phyloP scores from a whole-genome alignment of 768 basidiomycete species.

The Tylopilus felleus region DNA sequence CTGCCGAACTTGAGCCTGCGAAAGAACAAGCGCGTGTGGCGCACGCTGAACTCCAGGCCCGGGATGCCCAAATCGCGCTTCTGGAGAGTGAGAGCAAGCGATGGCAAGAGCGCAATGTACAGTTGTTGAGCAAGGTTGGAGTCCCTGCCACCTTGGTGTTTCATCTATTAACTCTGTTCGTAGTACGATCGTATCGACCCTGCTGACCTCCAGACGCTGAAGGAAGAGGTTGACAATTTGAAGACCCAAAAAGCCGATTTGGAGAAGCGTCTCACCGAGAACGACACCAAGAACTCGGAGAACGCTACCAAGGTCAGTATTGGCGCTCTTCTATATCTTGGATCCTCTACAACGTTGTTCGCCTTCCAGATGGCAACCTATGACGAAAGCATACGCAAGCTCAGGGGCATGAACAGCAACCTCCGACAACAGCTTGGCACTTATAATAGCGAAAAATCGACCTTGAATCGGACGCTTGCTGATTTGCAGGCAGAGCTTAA shows the following conservation, averaged over 20 bases:
- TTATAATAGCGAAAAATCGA: conserved; percentile 28
- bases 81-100: conserved; percentile 73
- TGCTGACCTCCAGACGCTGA: conserved; percentile 74
- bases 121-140: conserved; percentile 73
- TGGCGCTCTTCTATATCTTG: too few relatives aligned
- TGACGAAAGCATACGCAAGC: conserved; percentile 42
- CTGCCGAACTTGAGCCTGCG: conserved; percentile 66
- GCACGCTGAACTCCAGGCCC: conserved; percentile 72
- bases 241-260: conserved; percentile 41
- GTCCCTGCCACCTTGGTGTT: neutral
- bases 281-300: conserved; percentile 30
- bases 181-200: conserved; percentile 90
- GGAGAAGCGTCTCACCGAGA: conserved; percentile 29
- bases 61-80: conserved; percentile 60
- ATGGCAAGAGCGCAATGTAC: conserved; percentile 83
- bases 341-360: neutral
- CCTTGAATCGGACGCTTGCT: conserved; percentile 27
- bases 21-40: conserved; percentile 65
- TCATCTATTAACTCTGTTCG: neutral
- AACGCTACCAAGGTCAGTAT: conserved; percentile 32
- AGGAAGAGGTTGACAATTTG: conserved; percentile 62
- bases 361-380: conserved; percentile 37
- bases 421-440: conserved; percentile 25
- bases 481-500: conserved; percentile 28
- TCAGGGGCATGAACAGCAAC: conserved; percentile 27